Conservation (phyloP, 495 filamentous ascomycete genomes). For the Hyaloscypha finlandica region DNA sequence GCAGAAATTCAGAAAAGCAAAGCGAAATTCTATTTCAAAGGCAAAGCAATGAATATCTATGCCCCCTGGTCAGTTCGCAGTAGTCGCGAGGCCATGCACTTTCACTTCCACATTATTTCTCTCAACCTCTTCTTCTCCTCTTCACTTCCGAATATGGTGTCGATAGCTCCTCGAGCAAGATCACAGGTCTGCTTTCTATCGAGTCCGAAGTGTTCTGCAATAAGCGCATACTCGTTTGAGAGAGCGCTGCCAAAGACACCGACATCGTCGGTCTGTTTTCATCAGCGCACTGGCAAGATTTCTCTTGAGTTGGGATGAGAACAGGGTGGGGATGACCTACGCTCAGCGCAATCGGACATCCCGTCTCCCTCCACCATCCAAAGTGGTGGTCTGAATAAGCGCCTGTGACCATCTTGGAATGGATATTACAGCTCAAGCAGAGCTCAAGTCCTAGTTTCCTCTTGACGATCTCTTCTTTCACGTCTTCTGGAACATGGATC, state of each 20-base stretch:
- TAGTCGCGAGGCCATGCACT: neutral
- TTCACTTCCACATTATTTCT: constrained; percentile 48
- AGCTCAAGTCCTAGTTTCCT: constrained; percentile 67
- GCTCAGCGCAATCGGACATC: constrained; percentile 58
- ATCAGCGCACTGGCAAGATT: constrained; percentile 4
- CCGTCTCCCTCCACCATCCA: constrained; percentile 58
- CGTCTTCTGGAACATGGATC: constrained; percentile 63
- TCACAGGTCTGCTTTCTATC: constrained; percentile 52
- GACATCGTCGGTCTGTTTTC: constrained; percentile 79
- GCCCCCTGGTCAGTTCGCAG: neutral
- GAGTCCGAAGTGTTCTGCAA: constrained; percentile 69
- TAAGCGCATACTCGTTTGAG: constrained; percentile 79
- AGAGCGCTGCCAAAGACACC: constrained; percentile 78
- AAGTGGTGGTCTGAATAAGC: constrained; percentile 74
- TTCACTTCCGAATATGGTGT: constrained; percentile 66
- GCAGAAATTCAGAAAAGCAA: neutral
- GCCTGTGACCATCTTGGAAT: constrained; percentile 69
- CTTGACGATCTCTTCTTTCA: constrained; percentile 56
- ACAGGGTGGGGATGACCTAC: constrained; percentile 45
- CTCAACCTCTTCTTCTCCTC: constrained; percentile 60
- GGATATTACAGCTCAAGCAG: constrained; percentile 80
- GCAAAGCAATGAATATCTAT: neutral
- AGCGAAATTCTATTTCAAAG: neutral
- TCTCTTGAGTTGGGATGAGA: neutral
- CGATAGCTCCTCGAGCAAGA: constrained; percentile 57